Base-by-base conservation (phyloP, 2,329 filamentous ascomycete species). In the Penicillium sp. region DNA sequence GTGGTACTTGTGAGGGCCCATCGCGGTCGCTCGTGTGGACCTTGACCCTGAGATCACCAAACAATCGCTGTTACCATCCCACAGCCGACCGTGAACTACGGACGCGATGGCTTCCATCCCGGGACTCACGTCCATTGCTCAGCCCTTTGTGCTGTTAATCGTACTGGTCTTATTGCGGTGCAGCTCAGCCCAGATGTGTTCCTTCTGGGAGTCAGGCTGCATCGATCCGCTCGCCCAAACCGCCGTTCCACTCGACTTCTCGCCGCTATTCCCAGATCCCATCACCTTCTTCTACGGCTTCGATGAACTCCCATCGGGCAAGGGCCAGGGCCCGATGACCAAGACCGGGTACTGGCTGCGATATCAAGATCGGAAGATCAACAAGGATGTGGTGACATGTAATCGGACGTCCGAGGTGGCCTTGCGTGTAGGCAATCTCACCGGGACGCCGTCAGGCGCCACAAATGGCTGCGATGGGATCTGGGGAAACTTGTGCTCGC, bases 391-490 rank as follows among this genome's bases (percentile, higher is more conserved):
- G 33, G 66, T 74, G 43, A 58, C 68, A 43, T 56, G 62, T 5
- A 77, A 77, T 56, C 70, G 70, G 43, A 77, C 75, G 2, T 73
- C 72, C 6, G 75, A 77, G 40, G 55, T 76, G 24, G 73, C 68
- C 6, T 58, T 77, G 40, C 73, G 74, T 11, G 63, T 77, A 16
- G 74, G 73, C 0, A 77, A 77, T 52, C 27, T 76, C 22, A 74
- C 71, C 3, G 74, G 71, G n/a, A 71, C 66, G 13, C 72, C 73
- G 4, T 68, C 66, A 3, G 73, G 73, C 2, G 50, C 43, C 5
- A 75, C 72, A 47, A 75, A 77, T 64, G 74, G 73, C 41, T 77
- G 75, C 50, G 72, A 77, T 56, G 69, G 72, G 13, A 69, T 77
- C 35, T 77, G 74, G 75, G 73, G 73, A 1, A 36, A 61, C 4